Evolutionary conservation across 768 basidiomycete species (phyloP).

Genomic region (Lanmaoa pseudosensibilis): DNA sequence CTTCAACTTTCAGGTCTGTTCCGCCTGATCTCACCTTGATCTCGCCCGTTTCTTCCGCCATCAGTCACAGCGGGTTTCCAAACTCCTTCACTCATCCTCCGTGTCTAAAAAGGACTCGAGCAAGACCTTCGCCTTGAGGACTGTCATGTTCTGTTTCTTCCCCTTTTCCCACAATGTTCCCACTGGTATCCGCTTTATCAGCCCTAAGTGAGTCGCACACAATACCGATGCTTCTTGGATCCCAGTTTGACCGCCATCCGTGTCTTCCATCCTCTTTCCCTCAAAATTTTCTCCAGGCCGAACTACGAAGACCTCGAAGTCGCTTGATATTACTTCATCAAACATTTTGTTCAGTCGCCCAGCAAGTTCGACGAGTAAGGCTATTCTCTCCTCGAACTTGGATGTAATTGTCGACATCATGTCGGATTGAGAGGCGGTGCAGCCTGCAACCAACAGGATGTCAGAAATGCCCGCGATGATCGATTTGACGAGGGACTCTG

Average conservation of each 20-base stretch:
- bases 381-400: slow-evolving; percentile 5
- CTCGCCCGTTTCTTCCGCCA: no score
- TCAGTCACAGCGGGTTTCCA: no score
- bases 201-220: slow-evolving; percentile 10
- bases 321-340: slow-evolving; percentile 12
- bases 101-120: slow-evolving; percentile 4
- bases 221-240: background rate
- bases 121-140: slow-evolving; percentile 11
- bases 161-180: slow-evolving; percentile 11
- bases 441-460: slow-evolving; percentile 8
- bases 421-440: slow-evolving; percentile 1
- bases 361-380: slow-evolving; percentile 11
- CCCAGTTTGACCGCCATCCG: background rate
- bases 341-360: slow-evolving; percentile 10
- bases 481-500: background rate
- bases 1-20: no score
- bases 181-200: slow-evolving; percentile 6
- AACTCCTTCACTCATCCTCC: background rate
- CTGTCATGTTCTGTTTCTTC: background rate
- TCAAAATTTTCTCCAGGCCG: slow-evolving; percentile 8
- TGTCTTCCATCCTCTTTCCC: slow-evolving; percentile 6
- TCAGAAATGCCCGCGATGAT: slow-evolving; percentile 5
- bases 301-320: slow-evolving; percentile 10
- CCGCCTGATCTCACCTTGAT: no score
- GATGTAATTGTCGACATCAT: background rate